Evolutionary conservation across 2,329 filamentous ascomycete species (phyloP).

Genomic region (Sclerotinia trifoliorum): DNA sequence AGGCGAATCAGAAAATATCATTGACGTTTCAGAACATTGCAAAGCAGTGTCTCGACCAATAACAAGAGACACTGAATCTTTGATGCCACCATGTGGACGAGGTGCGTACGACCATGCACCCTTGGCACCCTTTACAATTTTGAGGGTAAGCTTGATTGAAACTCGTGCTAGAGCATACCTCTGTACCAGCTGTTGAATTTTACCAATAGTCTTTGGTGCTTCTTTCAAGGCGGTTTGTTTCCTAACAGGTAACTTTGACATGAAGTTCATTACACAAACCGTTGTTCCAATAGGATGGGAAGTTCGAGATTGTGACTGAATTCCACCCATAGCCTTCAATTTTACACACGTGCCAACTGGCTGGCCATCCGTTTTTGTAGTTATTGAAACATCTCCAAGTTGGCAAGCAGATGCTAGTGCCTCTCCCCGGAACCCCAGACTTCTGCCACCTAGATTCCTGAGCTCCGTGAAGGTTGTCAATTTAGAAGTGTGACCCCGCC

Average conservation of each 20-base stretch:
- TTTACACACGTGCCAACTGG: conserved; percentile 53
- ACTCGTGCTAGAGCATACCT: conserved; percentile 67
- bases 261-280: conserved; percentile 59
- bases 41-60: conserved; percentile 57
- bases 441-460: conserved; percentile 52
- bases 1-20: conserved; percentile 29
- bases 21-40: conserved; percentile 50
- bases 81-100: conserved; percentile 47
- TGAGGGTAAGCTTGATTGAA: conserved; percentile 59
- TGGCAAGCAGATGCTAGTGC: conserved; percentile 66
- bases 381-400: conserved; percentile 59
- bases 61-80: conserved; percentile 61
- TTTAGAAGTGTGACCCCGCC: conserved; percentile 72
- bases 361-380: conserved; percentile 62
- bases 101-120: conserved; percentile 64
- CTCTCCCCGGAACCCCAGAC: conserved; percentile 74
- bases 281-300: conserved; percentile 68
- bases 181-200: conserved; percentile 59
- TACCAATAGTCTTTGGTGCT: conserved; percentile 54
- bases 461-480: conserved; percentile 64
- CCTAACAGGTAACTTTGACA: conserved; percentile 62
- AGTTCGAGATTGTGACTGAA: conserved; percentile 41
- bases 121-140: conserved; percentile 52
- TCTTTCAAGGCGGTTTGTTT: conserved; percentile 57
- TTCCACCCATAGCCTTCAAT: conserved; percentile 44